These are phyloP conservation scores for Neocallimastix lanati DNA, from an alignment of 192 early-diverging fungal genomes.

Conservation along the genomic window DNA sequence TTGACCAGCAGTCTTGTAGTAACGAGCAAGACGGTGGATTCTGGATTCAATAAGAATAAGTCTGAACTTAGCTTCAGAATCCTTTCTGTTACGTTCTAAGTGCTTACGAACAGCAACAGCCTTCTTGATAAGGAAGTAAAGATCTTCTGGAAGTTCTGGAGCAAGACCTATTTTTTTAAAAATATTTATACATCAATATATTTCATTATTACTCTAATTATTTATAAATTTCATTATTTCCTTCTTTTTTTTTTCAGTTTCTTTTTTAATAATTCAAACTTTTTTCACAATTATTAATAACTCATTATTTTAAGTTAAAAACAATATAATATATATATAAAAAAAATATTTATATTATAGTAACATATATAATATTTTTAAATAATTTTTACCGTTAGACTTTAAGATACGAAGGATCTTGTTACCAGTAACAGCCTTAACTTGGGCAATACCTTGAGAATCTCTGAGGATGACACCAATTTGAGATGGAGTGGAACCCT, in stretches of 20 bases:
- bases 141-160: constrained; percentile 94
- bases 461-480: constrained; percentile 96
- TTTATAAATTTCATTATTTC: background rate
- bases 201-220: too few species aligned
- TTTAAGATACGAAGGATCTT: constrained; percentile 98
- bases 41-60: constrained; percentile 94
- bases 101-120: constrained; percentile 98
- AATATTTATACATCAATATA: background rate
- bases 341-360: too few species aligned
- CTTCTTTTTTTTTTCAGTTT: background rate
- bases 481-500: constrained; percentile 95
- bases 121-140: constrained; percentile 99
- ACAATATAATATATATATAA: too few species aligned
- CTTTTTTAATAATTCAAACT: too few species aligned
- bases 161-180: constrained; percentile 27
- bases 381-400: constrained; percentile 51
- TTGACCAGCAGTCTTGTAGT: constrained; percentile 96
- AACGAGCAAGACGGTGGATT: constrained; percentile 93
- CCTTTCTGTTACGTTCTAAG: constrained; percentile 97
- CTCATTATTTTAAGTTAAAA: too few species aligned
- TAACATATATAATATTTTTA: background rate
- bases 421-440: constrained; percentile 93
- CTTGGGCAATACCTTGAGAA: constrained; percentile 93
- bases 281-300: too few species aligned
- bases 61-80: constrained; percentile 96